phyloP scores from a whole-genome alignment of 2,329 filamentous ascomycete genomes.

The Sporothrix pseudoabietina region DNA sequence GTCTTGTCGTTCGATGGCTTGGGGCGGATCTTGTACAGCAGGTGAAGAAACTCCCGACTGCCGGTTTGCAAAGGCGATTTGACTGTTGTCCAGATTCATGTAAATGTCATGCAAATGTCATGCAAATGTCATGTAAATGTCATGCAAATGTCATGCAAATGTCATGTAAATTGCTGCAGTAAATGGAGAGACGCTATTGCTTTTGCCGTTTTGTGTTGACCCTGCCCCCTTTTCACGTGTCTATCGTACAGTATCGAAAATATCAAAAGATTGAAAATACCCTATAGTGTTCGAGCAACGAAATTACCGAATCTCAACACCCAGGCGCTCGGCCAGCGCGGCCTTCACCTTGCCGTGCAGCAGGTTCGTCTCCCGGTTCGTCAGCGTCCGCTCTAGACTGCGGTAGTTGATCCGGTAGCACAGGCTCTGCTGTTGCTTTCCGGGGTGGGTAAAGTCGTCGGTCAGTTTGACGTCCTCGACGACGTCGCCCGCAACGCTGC shows the following conservation, averaged over 20 bases:
- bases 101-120: neutral
- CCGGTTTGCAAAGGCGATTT: neutral
- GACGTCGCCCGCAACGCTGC: slow-evolving; percentile 76
- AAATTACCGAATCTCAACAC: slow-evolving; percentile 72
- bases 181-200: slow-evolving; percentile 22
- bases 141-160: neutral
- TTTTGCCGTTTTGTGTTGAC: neutral
- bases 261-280: too few relatives aligned
- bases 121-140: slow-evolving; percentile 6
- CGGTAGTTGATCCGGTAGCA: slow-evolving; percentile 95
- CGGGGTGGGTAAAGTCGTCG: slow-evolving; percentile 87
- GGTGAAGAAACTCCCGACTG: neutral
- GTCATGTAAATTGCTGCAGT: slow-evolving; percentile 17
- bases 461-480: slow-evolving; percentile 85
- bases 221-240: neutral
- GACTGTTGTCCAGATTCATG: neutral
- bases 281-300: too few relatives aligned
- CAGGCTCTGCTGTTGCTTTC: slow-evolving; percentile 77
- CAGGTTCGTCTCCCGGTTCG: slow-evolving; percentile 75
- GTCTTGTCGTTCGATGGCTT: neutral
- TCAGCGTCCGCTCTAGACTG: slow-evolving; percentile 87
- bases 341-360: slow-evolving; percentile 70
- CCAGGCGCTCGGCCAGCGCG: slow-evolving; percentile 68
- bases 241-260: neutral
- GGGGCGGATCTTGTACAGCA: neutral